phyloP scores from a whole-genome alignment of 345 rosid species.

The Physaria fendleri region DNA sequence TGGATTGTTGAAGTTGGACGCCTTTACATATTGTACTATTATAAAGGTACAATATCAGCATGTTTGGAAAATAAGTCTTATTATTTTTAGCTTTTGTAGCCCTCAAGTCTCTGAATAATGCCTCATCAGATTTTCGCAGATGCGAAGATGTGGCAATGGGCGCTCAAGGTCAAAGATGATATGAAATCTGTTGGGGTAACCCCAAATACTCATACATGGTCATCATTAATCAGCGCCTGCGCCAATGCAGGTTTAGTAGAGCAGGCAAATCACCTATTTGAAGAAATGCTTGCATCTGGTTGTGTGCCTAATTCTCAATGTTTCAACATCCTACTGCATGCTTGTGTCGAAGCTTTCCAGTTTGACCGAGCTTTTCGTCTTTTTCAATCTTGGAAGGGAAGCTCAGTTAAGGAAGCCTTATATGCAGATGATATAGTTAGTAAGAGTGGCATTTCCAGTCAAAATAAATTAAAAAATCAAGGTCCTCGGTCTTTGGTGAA shows the following conservation, averaged over 20 bases:
- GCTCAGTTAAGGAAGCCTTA: conserved; percentile 27
- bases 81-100: background rate
- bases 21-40: conserved; percentile 85
- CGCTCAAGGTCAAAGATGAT: conserved; percentile 73
- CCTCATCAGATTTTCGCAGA: conserved; percentile 76
- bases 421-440: conserved; percentile 21
- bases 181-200: conserved; percentile 67
- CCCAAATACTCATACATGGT: conserved; percentile 81
- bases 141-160: conserved; percentile 87
- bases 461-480: conserved; percentile 12
- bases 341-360: conserved; percentile 83
- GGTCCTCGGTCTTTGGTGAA: conserved; percentile 17
- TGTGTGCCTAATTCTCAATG: conserved; percentile 82
- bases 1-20: conserved; percentile 64
- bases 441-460: conserved; percentile 7
- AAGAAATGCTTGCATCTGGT: conserved; percentile 81
- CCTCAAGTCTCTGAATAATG: conserved; percentile 7
- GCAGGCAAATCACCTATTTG: conserved; percentile 62
- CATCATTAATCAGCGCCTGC: conserved; percentile 86
- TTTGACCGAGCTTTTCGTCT: conserved; percentile 93
- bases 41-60: conserved; percentile 51
- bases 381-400: conserved; percentile 58
- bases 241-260: conserved; percentile 87
- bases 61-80: background rate
- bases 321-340: conserved; percentile 79